phyloP scores from a whole-genome alignment of 1,284 basidiomycete species.

The Rhizoctonia solani region DNA sequence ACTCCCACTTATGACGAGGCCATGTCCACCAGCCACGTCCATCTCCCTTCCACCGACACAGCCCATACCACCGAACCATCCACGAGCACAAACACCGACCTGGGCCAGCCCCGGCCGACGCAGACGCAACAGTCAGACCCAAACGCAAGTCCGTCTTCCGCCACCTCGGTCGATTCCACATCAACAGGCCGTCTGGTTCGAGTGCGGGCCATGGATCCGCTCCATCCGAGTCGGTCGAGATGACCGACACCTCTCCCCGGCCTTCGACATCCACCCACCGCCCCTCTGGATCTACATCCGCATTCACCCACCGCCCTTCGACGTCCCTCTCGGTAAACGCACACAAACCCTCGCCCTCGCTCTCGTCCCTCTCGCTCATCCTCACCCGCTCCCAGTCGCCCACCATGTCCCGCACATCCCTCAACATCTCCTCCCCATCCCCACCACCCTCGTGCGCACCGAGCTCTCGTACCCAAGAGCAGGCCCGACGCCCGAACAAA shows the following conservation, averaged over 20 bases:
- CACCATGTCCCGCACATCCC: constrained; percentile 19
- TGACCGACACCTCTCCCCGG: neutral
- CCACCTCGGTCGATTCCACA: too few species aligned
- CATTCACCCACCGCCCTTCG: too few species aligned
- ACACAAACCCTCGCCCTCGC: constrained; percentile 25
- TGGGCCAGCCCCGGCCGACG: constrained; percentile 2
- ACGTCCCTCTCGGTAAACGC: constrained; percentile 3
- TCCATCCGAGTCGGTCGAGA: constrained; percentile 11
- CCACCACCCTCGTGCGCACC: constrained; percentile 55
- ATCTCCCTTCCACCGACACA: neutral
- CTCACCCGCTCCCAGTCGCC: constrained; percentile 10
- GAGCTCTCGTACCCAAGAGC: constrained; percentile 55
- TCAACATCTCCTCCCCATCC: constrained; percentile 48
- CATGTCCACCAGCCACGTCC: constrained; percentile 43
- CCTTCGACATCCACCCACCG: constrained; percentile 20
- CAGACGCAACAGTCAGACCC: neutral
- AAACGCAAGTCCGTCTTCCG: constrained; percentile 34
- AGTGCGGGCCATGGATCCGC: constrained; percentile 20
- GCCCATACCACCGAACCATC: neutral
- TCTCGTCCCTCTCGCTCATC: constrained; percentile 4
- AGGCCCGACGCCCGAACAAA: constrained; percentile 58
- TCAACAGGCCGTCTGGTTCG: constrained; percentile 19
- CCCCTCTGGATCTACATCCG: too few species aligned
- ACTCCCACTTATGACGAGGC: constrained; percentile 69
- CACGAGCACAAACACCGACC: neutral